Percentiles rank a stretch among this genome's conserved stretches.
These are phyloP conservation scores for Podospora sp. DNA, from an alignment of 495 filamentous ascomycete species.

Conservation along the genomic window DNA sequence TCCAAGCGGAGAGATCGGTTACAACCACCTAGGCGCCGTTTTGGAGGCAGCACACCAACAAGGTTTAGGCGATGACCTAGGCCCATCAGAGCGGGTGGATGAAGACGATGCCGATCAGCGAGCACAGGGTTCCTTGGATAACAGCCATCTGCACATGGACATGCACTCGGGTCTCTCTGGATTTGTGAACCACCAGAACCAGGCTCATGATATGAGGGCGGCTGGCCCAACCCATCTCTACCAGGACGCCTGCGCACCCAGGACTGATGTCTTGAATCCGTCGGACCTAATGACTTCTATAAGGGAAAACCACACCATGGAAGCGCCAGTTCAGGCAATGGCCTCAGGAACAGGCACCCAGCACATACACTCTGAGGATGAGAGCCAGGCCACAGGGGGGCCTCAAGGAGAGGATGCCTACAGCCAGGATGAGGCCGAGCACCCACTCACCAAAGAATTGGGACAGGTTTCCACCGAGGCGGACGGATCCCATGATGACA, in stretches of 20 bases:
- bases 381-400: not conserved
- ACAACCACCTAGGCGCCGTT: not conserved
- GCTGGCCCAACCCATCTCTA: not conserved
- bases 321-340: no score
- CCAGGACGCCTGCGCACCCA: not conserved
- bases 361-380: not conserved
- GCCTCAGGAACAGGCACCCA: not conserved
- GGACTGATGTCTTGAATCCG: not conserved
- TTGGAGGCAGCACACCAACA: not conserved
- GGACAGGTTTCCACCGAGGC: not conserved
- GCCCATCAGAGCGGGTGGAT: not conserved
- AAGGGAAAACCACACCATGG: not conserved
- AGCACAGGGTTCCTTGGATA: not conserved
- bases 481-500: not conserved
- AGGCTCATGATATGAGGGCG: not conserved
- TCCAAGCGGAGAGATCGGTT: conserved; percentile 5
- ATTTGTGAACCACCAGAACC: not conserved
- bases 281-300: not conserved
- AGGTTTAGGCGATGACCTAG: conserved; percentile 13
- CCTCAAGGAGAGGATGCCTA: not conserved
- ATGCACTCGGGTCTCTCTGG: conserved; percentile 16
- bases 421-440: not conserved
- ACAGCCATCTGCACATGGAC: not conserved
- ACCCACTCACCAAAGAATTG: not conserved
- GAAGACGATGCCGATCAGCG: not conserved